phyloP scores from a whole-genome alignment of 2,329 filamentous ascomycete species.

The Sporothrix mexicana region DNA sequence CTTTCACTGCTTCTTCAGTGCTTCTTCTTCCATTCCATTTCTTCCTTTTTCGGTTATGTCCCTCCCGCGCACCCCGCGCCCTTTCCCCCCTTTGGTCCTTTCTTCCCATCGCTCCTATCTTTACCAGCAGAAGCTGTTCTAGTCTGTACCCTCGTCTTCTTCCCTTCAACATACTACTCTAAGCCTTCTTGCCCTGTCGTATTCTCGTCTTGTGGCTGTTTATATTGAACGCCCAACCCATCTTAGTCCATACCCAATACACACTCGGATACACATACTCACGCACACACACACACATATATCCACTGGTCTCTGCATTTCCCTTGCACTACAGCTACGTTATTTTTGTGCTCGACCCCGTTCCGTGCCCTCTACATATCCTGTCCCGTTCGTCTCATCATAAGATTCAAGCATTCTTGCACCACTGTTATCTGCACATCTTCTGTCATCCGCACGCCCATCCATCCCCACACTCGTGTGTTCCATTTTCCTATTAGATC shows the following conservation, averaged over 20 bases:
- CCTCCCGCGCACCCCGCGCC: conserved; percentile 18
- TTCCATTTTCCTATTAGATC: conserved; percentile 14
- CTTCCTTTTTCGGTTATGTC: conserved; percentile 13
- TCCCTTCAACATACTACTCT: neutral
- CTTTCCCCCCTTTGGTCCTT: conserved; percentile 5
- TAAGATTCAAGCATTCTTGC: conserved; percentile 10
- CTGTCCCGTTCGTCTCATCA: neutral
- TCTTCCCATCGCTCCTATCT: conserved; percentile 21
- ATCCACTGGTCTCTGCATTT: neutral
- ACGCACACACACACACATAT: neutral
- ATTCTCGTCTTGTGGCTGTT: neutral
- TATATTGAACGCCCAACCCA: conserved; percentile 9
- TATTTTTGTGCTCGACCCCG: neutral
- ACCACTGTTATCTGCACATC: neutral
- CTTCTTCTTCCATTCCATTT: neutral
- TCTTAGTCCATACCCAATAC: neutral
- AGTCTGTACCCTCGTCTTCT: conserved; percentile 10
- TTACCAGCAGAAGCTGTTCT: neutral
- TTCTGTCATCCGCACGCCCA: conserved; percentile 29
- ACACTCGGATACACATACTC: neutral
- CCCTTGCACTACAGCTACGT: neutral
- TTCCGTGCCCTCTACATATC: neutral
- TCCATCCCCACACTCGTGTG: conserved; percentile 18
- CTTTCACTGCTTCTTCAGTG: neutral
- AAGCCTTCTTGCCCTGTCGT: neutral